Conservation (phyloP, 352 stramenopile genomes). For the Aphanomyces cochlioides region DNA sequence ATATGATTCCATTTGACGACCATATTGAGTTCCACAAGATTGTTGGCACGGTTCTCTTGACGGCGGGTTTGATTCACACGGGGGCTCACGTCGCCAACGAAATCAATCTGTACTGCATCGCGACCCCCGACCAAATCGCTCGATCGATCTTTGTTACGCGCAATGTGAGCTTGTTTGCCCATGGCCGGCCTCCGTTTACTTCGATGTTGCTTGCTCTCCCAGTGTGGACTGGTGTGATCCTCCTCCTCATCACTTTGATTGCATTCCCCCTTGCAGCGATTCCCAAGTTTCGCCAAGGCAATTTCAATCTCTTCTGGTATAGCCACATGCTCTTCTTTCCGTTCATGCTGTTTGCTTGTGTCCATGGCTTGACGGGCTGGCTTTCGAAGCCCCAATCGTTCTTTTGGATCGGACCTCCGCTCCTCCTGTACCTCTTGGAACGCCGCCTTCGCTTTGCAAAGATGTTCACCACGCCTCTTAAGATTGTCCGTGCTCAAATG, state of each 20-base stretch:
- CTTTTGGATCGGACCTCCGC: constrained; percentile 38
- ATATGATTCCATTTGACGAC: constrained; percentile 50
- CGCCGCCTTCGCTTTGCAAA: constrained; percentile 33
- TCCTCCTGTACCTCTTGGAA: constrained; percentile 40
- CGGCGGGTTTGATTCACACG: constrained; percentile 39
- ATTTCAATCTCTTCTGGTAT: constrained; percentile 31
- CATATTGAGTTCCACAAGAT: constrained; percentile 44
- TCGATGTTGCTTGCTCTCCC: constrained; percentile 45
- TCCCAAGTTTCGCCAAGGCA: constrained; percentile 32
- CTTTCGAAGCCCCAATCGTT: constrained; percentile 36
- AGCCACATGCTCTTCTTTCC: constrained; percentile 30
- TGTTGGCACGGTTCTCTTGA: constrained; percentile 34
- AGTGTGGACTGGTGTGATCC: constrained; percentile 44
- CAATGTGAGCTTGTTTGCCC: constrained; percentile 46
- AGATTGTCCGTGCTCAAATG: constrained; percentile 33
- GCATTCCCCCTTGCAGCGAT: constrained; percentile 38
- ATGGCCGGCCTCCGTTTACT: constrained; percentile 53
- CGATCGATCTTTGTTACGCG: constrained; percentile 40
- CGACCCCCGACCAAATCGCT: constrained; percentile 55
- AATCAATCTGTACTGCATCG: constrained; percentile 62
- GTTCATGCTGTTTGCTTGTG: constrained; percentile 61
- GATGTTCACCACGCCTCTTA: constrained; percentile 34
- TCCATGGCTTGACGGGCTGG: constrained; percentile 43
- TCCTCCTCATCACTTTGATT: constrained; percentile 36
- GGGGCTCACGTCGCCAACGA: constrained; percentile 62